Evolutionary conservation across 257 asterid genomes (phyloP), one percentile per base, ranked within the genome.

Genomic region (Parsonsia alboflavescens): DNA sequence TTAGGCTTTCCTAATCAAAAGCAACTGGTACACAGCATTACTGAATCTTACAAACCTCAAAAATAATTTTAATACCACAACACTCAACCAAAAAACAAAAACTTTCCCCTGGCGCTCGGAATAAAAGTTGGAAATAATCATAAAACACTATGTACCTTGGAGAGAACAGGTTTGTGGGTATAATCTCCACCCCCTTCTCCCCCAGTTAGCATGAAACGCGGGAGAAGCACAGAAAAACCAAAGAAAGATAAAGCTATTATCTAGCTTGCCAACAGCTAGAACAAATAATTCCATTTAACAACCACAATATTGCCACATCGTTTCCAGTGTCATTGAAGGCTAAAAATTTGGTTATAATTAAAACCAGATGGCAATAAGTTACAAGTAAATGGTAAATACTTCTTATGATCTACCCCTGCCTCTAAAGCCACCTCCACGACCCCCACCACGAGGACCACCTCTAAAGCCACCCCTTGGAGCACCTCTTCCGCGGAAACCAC

Each of bases 391-490:
- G 41, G 39, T 33, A 33, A 33, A 33, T 33, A 33, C 39, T 46
- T 48, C 54, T 77, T 86, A 91, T 1, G 50, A 84, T 80, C 97
- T 82, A 64, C 96, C 96, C 77, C 96, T 85, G 72, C 96, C 96
- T 83, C 97, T 88, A 84, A 87, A 89, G 63, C 95, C 89, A 21
- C 96, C 88, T 41, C 96, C 88, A 57, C 91, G 85, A 16, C 89
- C 81, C 10, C 92, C 88, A 8, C 91, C 89, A 12, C 95, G 73
- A 9, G 86, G 86, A 9, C 90, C 92, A 10, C 96, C 94, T 73
- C 96, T 77, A 49, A 70, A 70, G 44, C 93, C 90, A 22, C 93
- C 91, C 56, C 97, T 79, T 6, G 90, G 88, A 63, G 87, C 83
- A 78, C 93, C 91, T 71, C 93, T 79, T 71, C 93, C 92, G 21